These are phyloP conservation scores for Tetrapisispora phaffii DNA, from an alignment of 805 yeast genomes.

Conservation along the genomic window DNA sequence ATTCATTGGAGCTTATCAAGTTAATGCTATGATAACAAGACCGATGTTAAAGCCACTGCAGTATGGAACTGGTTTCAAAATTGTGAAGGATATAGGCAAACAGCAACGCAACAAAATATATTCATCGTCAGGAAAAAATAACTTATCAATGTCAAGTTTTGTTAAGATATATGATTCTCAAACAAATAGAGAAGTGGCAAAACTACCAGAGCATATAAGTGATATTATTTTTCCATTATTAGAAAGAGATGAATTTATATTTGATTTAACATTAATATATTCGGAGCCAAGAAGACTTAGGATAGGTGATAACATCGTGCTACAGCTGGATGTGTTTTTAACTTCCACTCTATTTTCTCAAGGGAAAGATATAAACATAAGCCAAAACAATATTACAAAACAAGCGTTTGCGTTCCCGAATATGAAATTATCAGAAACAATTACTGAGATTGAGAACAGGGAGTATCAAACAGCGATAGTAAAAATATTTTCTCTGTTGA, in stretches of 20 bases:
- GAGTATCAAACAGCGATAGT: constrained; percentile 47
- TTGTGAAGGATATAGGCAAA: constrained; percentile 30
- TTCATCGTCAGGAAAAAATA: constrained; percentile 17
- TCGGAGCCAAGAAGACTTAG: constrained; percentile 46
- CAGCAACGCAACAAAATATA: constrained; percentile 13
- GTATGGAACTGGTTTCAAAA: constrained; percentile 35
- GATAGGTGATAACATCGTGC: constrained; percentile 66
- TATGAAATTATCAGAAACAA: constrained; percentile 36
- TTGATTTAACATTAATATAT: constrained; percentile 49
- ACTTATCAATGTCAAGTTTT: constrained; percentile 24
- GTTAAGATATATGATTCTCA: constrained; percentile 26
- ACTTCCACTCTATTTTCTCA: constrained; percentile 28
- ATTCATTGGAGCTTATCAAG: constrained; percentile 51
- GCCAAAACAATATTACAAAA: constrained; percentile 8
- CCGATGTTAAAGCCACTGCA: constrained; percentile 40
- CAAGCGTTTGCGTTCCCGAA: constrained; percentile 12
- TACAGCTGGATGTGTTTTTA: constrained; percentile 61
- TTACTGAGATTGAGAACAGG: constrained; percentile 41
- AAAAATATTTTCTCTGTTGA: constrained; percentile 44
- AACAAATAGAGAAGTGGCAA: constrained; percentile 53
- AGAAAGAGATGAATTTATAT: constrained; percentile 42
- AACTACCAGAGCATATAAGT: constrained; percentile 64
- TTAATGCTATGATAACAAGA: constrained; percentile 64
- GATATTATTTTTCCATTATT: constrained; percentile 51
- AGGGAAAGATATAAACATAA: constrained; percentile 6